Evolutionary conservation across 2,329 filamentous ascomycete species (phyloP).

Genomic region (Lachnum nothofagi): DNA sequence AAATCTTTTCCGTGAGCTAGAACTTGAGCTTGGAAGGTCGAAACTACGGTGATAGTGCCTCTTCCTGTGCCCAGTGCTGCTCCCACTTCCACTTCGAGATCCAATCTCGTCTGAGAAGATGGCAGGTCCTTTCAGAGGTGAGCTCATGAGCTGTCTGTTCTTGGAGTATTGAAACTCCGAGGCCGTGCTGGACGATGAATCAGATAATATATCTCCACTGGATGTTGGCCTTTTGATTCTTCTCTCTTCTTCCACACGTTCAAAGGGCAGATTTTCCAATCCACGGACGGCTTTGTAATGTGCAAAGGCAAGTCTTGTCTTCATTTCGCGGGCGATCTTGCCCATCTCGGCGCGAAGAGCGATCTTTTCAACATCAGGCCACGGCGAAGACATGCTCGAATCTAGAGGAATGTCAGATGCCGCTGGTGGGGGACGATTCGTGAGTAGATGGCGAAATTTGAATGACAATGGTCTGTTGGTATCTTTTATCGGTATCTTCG

Average conservation of each 20-base stretch:
- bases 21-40: constrained; percentile 48
- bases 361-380: constrained; percentile 62
- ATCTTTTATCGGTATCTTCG: too few relatives aligned
- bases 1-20: constrained; percentile 60
- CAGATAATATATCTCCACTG: constrained; percentile 71
- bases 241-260: constrained; percentile 74
- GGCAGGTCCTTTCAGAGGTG: constrained; percentile 71
- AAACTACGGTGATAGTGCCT: constrained; percentile 58
- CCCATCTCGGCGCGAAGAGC: constrained; percentile 69
- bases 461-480: too few relatives aligned
- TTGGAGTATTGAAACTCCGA: constrained; percentile 68
- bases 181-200: constrained; percentile 72
- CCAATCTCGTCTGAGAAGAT: constrained; percentile 80
- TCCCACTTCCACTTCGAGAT: constrained; percentile 51
- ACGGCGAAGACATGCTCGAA: constrained; percentile 51
- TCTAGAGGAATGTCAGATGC: background rate
- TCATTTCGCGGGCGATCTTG: constrained; percentile 87
- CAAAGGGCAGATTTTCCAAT: constrained; percentile 84
- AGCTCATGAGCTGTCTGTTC: constrained; percentile 61
- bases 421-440: background rate
- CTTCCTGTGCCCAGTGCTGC: constrained; percentile 61
- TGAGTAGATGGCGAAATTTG: too few relatives aligned
- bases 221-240: constrained; percentile 57
- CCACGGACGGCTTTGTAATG: constrained; percentile 97
- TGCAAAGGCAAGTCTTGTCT: constrained; percentile 89